Base-by-base conservation (phyloP, 1,284 basidiomycete species). In the Wallemia hederae region DNA sequence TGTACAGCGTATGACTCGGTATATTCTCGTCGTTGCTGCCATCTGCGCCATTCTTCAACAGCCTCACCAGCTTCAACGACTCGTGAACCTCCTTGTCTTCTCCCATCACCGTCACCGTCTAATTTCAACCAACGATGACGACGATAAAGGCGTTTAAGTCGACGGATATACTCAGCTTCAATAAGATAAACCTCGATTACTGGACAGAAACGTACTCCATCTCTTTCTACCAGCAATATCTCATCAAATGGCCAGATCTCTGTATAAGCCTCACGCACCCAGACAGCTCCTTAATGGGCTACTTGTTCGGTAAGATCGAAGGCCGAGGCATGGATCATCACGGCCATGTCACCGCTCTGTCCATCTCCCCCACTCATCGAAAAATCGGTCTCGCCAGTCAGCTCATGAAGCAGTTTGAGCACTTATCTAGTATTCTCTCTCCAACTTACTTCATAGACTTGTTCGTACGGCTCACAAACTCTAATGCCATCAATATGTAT, bases 131-230 rank as follows among this genome's bases (percentile, higher is more conserved):
- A 31, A 58, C 24, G 27, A 75, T 75, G 74, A 74, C 74, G 7
- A 66, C 72, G 27, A 69, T 74, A 22, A 67, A 73, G 3, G 72
- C 74, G 0, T 74, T 75, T 60, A 67, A 72, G 28, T 70, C 72
- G 22, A 69, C 67, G 1, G 74, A 75, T 62, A 67, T 75, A 9
- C 69, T 75, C 60, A 65, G 64, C 22, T 74, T 75, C 69, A 74
- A 74, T 66, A 68, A 67, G 29, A 72, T 75, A 64, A 75, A 75
- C 62, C 68, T 72, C 27, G 74, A 75, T 64, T 66, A 72, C 25
- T 75, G 74, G 74, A 75, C 74, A n/a, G 74, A 74, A 55, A 75
- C 74, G 34, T 64, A 64, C 27, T 59, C 60, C 0, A 62, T 62
- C 7, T 62, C 61, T 2, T 64, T 64, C 57, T 64, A 64, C 33